A percentile compares a stretch with the other conserved stretches of the same genome.
Conservation (phyloP, 2,329 filamentous ascomycete genomes). For the Lanzia echinophila region DNA sequence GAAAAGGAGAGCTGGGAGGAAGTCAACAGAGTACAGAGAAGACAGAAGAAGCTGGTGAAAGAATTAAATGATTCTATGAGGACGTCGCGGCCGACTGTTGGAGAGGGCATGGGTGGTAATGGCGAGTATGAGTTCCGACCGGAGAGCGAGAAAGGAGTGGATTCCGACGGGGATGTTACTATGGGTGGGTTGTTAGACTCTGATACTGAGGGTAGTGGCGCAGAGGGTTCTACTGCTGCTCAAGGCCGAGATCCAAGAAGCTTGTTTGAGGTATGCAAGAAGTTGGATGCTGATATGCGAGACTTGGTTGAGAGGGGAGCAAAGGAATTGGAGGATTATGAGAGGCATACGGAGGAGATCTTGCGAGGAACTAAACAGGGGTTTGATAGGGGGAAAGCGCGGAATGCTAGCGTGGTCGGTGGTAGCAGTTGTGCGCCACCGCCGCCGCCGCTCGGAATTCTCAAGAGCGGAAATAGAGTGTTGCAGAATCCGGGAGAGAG, state of each 20-base stretch:
- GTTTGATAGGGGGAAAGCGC: conserved; percentile 7
- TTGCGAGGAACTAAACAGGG: conserved; percentile 8
- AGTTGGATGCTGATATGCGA: conserved; percentile 9
- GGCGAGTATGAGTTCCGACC: no score
- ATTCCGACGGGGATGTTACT: conserved; percentile 12
- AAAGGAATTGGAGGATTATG: conserved; percentile 18
- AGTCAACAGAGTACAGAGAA: no score
- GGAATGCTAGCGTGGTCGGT: background rate
- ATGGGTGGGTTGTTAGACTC: conserved; percentile 8
- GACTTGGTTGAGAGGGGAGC: conserved; percentile 12
- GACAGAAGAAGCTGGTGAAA: background rate
- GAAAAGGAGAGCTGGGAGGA: background rate
- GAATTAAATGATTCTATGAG: background rate
- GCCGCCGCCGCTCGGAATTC: no score
- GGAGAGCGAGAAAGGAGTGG: conserved; percentile 7
- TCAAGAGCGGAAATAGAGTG: no score
- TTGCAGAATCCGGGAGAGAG: background rate
- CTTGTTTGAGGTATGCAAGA: conserved; percentile 6
- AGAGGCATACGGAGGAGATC: conserved; percentile 14
- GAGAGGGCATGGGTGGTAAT: background rate
- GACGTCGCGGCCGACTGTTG: no score
- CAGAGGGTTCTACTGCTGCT: no score
- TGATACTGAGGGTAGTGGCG: background rate
- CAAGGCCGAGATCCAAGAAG: no score
- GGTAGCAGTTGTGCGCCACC: no score